These are phyloP conservation scores for Phyllosticta capitalensis DNA, from an alignment of 2,329 filamentous ascomycete genomes.

Conservation along the genomic window DNA sequence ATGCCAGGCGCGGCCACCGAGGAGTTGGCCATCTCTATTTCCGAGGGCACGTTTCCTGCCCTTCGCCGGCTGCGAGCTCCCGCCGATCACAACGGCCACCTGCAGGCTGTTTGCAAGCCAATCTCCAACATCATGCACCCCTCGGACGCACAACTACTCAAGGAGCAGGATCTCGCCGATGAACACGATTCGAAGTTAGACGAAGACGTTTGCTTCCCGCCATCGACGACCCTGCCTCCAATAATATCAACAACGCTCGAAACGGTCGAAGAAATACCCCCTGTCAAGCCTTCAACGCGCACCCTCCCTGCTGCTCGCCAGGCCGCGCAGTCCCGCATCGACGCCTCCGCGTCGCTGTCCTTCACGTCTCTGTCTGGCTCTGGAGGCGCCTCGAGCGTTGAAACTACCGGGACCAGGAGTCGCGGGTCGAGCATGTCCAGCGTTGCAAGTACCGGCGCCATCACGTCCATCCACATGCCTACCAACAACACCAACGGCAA, in stretches of 20 bases:
- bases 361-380: neutral
- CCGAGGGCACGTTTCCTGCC: conserved; percentile 51
- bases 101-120: conserved; percentile 61
- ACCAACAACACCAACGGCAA: conserved; percentile 18
- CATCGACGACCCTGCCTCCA: neutral
- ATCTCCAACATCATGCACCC: conserved; percentile 41
- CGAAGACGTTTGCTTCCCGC: neutral
- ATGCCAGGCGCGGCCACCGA: conserved; percentile 46
- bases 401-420: conserved; percentile 3
- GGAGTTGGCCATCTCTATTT: conserved; percentile 56
- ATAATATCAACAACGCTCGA: neutral
- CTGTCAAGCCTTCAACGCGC: neutral
- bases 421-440: neutral
- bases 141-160: neutral
- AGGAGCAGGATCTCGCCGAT: conserved; percentile 8
- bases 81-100: conserved; percentile 57
- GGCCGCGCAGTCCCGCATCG: neutral
- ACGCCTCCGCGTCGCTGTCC: neutral
- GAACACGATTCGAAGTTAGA: conserved; percentile 6
- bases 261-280: neutral
- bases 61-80: conserved; percentile 54
- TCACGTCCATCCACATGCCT: neutral
- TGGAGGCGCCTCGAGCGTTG: neutral
- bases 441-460: neutral
- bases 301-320: neutral